Evolutionary conservation across 208 protist genomes (phyloP).

Genomic region (Lotmaria passim): DNA sequence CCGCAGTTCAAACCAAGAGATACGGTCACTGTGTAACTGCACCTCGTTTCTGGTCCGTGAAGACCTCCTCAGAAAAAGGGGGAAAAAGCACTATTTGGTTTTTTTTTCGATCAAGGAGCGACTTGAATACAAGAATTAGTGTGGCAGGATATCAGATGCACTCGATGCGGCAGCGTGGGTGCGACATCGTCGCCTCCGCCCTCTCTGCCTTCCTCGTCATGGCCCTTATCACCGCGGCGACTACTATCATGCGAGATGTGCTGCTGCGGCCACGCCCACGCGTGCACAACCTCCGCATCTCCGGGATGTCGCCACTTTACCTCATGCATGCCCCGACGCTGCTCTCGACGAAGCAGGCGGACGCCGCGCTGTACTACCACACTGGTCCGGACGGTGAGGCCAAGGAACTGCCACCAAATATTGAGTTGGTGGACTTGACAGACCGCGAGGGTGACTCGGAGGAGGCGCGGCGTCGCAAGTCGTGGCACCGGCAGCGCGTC

Average conservation of each 20-base stretch:
- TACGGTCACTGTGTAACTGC: no score
- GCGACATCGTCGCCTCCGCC: slow-evolving; percentile 42
- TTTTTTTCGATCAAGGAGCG: no score
- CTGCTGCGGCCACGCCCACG: slow-evolving; percentile 29
- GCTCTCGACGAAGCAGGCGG: slow-evolving; percentile 10
- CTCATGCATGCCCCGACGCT: slow-evolving; percentile 24
- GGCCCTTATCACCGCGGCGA: slow-evolving; percentile 37
- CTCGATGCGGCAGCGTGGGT: slow-evolving; percentile 47
- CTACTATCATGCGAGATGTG: slow-evolving; percentile 42
- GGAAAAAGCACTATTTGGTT: no score
- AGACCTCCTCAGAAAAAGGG: no score
- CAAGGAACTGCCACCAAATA: slow-evolving; percentile 16
- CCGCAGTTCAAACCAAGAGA: no score
- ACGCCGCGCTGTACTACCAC: slow-evolving; percentile 22
- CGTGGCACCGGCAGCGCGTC: slow-evolving; percentile 24
- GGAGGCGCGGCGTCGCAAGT: slow-evolving; percentile 23
- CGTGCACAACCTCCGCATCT: slow-evolving; percentile 37
- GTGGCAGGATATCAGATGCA: no score
- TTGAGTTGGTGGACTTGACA: slow-evolving; percentile 8
- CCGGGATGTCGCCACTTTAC: slow-evolving; percentile 32
- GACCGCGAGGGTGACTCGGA: slow-evolving; percentile 20
- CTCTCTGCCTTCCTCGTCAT: slow-evolving; percentile 39
- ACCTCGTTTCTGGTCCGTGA: no score
- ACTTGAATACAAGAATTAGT: no score
- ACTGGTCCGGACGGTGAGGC: background rate